Evolutionary conservation across 2,329 filamentous ascomycete genomes (phyloP), one percentile per base, ranked within the genome.

Genomic region (Cladobotryum mycophilum): DNA sequence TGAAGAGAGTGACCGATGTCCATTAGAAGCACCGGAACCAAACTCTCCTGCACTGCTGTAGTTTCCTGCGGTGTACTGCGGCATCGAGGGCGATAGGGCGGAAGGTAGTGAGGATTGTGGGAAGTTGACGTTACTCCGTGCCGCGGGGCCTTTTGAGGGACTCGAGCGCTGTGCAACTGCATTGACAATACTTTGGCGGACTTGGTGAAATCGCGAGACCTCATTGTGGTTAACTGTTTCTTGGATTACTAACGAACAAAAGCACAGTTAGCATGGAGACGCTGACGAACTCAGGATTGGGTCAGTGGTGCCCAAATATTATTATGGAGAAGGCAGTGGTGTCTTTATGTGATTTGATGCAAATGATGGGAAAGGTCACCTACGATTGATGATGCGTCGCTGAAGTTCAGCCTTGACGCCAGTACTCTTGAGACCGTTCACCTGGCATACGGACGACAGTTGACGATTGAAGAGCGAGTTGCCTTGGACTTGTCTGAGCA

Each of bases 351-450:
- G 17, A 30, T 43, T 18, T 40, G 22, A 41, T 42, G 41, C 17
- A 42, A 12, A 17, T 45, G 45, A 34, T 30, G 13, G 34, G 43
- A 18, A 35, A n/a, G 35, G 48, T 48, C 36, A 82, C 88, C 70
- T 76, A 97, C 93, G 80, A 53, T 81, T 75, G 56, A 86, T 81
- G 54, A 96, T 87, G 61, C 92, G 85, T 52, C 74, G 72, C 69
- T 96, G 90, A 53, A 97, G 74, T 40, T 87, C 80, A 34, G 83
- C 81, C 75, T 99, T 99, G 61, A 93, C 85, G 17, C 93, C 93
- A 25, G 85, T 88, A 54, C 88, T 86, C 57, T 81, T 79, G 35
- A 95, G 74, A 43, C 83, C 80, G 70, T 95, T 88, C 54, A 80
- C 74, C 56, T 82, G 79, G 63, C 92, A 87, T 57, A 97, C 85